phyloP scores from a whole-genome alignment of 305 asterid species.

The Fraxinus nigra region DNA sequence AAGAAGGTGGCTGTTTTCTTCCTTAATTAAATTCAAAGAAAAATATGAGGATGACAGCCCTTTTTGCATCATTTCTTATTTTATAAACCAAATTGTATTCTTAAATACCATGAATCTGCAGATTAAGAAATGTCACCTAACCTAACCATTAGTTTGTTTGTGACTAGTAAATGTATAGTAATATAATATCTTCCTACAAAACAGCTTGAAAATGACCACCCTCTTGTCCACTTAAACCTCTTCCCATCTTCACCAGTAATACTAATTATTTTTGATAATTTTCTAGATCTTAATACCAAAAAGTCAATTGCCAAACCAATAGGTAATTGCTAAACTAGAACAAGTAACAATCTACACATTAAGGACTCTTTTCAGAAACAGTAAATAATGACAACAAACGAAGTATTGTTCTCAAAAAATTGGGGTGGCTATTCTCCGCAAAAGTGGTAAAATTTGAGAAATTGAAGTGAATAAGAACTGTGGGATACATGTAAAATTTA shows the following conservation, averaged over 20 bases:
- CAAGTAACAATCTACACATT: neutral
- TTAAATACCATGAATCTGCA: conserved; percentile 15
- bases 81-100: conserved; percentile 19
- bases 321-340: neutral
- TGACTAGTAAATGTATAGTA: conserved; percentile 4
- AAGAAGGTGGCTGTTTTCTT: neutral
- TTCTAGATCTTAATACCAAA: neutral
- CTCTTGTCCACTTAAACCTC: neutral
- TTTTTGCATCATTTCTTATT: conserved; percentile 14
- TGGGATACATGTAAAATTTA: conserved; percentile 9
- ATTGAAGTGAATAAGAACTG: neutral
- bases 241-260: neutral
- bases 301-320: neutral
- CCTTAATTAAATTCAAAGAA: conserved; percentile 1
- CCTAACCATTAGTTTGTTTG: conserved; percentile 29
- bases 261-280: neutral
- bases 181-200: neutral
- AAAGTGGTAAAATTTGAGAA: neutral
- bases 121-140: conserved; percentile 35
- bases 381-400: neutral
- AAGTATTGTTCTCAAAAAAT: neutral
- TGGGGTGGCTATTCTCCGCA: neutral
- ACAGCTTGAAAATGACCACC: conserved; percentile 18
- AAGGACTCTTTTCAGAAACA: neutral
- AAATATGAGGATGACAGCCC: neutral